Evolutionary conservation across 352 stramenopile species (phyloP).

Genomic region (Phytopythium cucurbitacearum): DNA sequence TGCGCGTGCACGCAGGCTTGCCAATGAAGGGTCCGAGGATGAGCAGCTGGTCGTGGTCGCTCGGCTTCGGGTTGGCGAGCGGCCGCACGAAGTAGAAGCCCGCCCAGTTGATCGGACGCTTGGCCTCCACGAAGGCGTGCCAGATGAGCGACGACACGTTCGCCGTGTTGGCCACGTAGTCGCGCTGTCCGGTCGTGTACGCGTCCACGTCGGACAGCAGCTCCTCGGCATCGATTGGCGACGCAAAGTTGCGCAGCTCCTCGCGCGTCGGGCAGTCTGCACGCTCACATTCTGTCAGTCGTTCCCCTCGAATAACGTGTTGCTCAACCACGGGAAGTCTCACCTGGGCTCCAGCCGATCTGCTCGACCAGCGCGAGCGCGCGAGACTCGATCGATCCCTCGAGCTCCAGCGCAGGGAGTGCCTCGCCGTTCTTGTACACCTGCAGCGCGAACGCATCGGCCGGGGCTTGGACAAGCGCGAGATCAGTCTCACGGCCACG

Average conservation of each 20-base stretch:
- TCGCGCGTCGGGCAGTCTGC: constrained; percentile 42
- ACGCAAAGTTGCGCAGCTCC: constrained; percentile 54
- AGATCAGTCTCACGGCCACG: constrained; percentile 60
- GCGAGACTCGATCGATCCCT: constrained; percentile 41
- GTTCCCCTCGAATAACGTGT: no score
- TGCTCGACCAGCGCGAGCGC: constrained; percentile 44
- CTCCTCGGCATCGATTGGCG: constrained; percentile 60
- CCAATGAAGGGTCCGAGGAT: constrained; percentile 79
- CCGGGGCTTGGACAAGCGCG: constrained; percentile 9
- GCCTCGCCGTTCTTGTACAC: constrained; percentile 51
- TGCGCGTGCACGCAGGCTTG: constrained; percentile 79
- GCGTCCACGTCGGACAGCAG: constrained; percentile 52
- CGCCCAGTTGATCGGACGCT: constrained; percentile 73
- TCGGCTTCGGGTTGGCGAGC: constrained; percentile 50
- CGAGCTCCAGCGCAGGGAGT: constrained; percentile 26
- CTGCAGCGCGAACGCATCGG: background rate
- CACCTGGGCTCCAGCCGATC: constrained; percentile 60
- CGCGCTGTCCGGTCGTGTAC: constrained; percentile 61
- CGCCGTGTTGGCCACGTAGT: constrained; percentile 76
- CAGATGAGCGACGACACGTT: constrained; percentile 83
- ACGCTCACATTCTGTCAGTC: no score
- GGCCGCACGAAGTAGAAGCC: constrained; percentile 80
- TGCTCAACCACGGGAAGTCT: background rate
- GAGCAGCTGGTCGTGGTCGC: constrained; percentile 51
- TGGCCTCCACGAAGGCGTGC: constrained; percentile 63